Percentiles rank a stretch among this genome's conserved stretches.
phyloP scores from a whole-genome alignment of 768 basidiomycete species.

The Favolaschia claudopus region DNA sequence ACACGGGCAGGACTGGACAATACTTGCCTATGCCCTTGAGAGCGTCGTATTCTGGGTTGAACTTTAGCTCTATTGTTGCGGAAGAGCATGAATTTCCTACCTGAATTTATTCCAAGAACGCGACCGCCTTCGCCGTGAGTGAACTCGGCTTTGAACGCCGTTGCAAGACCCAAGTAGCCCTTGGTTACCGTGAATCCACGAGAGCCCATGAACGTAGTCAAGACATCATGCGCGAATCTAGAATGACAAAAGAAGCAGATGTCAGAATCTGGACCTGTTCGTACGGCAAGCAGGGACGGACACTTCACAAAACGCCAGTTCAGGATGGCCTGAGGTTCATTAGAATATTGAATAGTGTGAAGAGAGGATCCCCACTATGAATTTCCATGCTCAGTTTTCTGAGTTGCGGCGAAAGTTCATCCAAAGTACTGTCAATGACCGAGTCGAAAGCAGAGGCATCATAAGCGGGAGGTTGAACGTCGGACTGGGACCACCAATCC shows the following conservation, averaged over 20 bases:
- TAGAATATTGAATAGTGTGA: not conserved
- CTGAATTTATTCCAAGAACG: constrained; percentile 80
- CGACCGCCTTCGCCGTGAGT: constrained; percentile 65
- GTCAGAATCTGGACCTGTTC: constrained; percentile 8
- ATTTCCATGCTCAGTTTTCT: constrained; percentile 74
- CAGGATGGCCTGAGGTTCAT: constrained; percentile 62
- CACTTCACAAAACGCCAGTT: constrained; percentile 72
- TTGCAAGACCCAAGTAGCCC: constrained; percentile 73
- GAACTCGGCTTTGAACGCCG: constrained; percentile 83
- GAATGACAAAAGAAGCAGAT: constrained; percentile 14
- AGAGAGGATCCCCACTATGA: constrained; percentile 58
- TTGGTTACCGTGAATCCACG: constrained; percentile 76
- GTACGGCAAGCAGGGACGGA: constrained; percentile 36
- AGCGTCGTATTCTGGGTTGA: constrained; percentile 50
- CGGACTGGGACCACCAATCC: constrained; percentile 21
- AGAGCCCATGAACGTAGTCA: constrained; percentile 70
- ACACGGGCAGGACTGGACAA: constrained; percentile 34
- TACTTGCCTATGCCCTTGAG: constrained; percentile 53
- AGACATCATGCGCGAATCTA: constrained; percentile 76
- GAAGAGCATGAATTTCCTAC: constrained; percentile 53
- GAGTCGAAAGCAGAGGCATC: constrained; percentile 49
- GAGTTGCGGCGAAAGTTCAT: constrained; percentile 58
- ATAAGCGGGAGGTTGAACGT: constrained; percentile 53
- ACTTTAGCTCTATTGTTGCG: not conserved
- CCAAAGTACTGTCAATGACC: constrained; percentile 62